phyloP scores from a whole-genome alignment of 139 green algal genomes.

The Trebouxia sp. region DNA sequence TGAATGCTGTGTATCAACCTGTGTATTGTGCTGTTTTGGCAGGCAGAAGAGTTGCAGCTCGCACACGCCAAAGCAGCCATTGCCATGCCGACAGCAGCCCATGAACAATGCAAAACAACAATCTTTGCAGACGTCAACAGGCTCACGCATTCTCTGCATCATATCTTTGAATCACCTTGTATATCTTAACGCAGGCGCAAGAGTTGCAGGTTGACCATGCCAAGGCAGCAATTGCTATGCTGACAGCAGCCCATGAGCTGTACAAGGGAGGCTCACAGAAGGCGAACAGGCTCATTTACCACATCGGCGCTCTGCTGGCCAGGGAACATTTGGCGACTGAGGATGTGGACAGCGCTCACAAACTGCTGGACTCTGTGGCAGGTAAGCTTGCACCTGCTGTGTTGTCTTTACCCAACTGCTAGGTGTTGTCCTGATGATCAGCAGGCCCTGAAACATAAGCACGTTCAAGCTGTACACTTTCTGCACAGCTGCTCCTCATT shows the following conservation, averaged over 20 bases:
- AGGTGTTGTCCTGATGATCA: background rate
- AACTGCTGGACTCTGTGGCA: slow-evolving; percentile 33
- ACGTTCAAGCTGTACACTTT: background rate
- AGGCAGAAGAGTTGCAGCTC: no score
- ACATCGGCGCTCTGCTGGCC: slow-evolving; percentile 30
- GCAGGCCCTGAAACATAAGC: background rate
- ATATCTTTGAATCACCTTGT: no score
- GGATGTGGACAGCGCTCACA: slow-evolving; percentile 14
- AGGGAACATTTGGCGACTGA: slow-evolving; percentile 28
- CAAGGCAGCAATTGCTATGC: slow-evolving; percentile 30
- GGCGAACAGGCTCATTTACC: slow-evolving; percentile 15
- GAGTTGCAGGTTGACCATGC: slow-evolving; percentile 22
- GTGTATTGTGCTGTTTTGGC: no score
- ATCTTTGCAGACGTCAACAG: no score
- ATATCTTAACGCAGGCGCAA: slow-evolving; percentile 21
- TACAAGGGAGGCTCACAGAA: slow-evolving; percentile 13
- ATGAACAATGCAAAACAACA: no score
- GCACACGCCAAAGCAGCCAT: no score
- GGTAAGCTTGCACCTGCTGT: background rate
- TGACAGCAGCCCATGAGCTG: slow-evolving; percentile 44
- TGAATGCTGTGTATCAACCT: no score
- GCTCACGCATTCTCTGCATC: no score
- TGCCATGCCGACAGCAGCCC: no score
- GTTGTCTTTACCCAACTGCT: background rate
- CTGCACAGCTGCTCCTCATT: background rate